Base-by-base conservation (phyloP, 2,329 filamentous ascomycete species). In the Fusarium beomiforme region DNA sequence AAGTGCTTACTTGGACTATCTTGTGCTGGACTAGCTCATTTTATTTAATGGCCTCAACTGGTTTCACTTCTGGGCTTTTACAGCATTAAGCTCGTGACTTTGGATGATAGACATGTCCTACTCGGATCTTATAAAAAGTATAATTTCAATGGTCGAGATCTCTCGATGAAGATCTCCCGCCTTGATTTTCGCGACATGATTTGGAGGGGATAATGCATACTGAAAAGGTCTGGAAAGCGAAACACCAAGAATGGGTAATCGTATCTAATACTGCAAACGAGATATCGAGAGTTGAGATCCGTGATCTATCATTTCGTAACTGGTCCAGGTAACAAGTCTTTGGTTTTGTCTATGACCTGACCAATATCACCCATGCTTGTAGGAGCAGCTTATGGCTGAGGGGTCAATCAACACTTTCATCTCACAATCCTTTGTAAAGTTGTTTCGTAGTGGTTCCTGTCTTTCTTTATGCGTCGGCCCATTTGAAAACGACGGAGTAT, bases 1-100 rank as follows among this genome's bases (percentile, higher is more conserved):
- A 68, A 69, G 59, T 69, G 64, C 58, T 69, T 59, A 59, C 59
- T 26, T 34, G 26, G 26, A 53, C 50, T 19, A 46, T 49, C 41
- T 34, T 47, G 26, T 36, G 23, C 51, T 41, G 43, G 43, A 44
- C 33, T 67, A 54, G 47, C n/a, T 41, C 36, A 39, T 23, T 19
- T 39, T 29, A 34, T 19, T 39, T 29, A 34, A 33, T 61, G 43
- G 24, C 31, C 47, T 17, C 24, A 46, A 36, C 36, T 37, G 31
- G 37, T 46, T 44, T 50, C 47, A 19, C 31, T 50, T 16, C 21
- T 24, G 6, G 36, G 24, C 8, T 19, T 26, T 41, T 47, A n/a
- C 16, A 9, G 19, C 29, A 21, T 46, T 33, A 21, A 42, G 26
- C 11, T 23, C 19, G 34, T 61, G 21, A 42, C 4, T 21, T 11